phyloP scores from a whole-genome alignment of 129 eudicot species.

The Lonicera japonica region DNA sequence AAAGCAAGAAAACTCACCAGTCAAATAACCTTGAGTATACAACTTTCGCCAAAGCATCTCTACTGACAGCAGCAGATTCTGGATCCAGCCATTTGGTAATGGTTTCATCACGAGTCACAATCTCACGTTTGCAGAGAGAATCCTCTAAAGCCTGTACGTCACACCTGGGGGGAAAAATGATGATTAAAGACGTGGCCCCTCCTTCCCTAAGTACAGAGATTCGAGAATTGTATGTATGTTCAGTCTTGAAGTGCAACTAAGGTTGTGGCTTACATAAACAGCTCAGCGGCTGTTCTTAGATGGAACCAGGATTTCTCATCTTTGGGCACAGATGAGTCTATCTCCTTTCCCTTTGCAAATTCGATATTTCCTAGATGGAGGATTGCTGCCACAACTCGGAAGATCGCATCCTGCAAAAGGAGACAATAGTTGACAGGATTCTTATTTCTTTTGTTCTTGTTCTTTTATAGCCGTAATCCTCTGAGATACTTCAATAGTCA shows the following conservation, averaged over 20 bases:
- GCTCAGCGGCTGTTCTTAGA: conserved; percentile 78
- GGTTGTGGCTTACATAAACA: conserved; percentile 60
- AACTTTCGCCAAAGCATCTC: conserved; percentile 96
- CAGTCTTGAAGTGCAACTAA: not conserved
- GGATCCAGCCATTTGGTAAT: conserved; percentile 95
- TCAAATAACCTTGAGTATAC: conserved; percentile 95
- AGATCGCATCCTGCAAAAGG: conserved; percentile 74
- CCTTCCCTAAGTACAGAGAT: conserved; percentile 6
- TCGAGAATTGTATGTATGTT: not conserved
- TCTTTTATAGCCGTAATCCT: not conserved
- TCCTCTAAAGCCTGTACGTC: conserved; percentile 86
- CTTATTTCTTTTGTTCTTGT: too few species aligned
- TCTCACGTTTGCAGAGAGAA: conserved; percentile 92
- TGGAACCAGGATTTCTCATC: conserved; percentile 96
- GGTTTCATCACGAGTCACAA: conserved; percentile 95
- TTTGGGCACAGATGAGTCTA: conserved; percentile 88
- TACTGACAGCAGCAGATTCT: conserved; percentile 71
- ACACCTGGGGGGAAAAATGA: conserved; percentile 58
- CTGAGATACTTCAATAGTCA: conserved; percentile 3
- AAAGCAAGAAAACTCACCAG: conserved; percentile 53
- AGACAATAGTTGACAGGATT: not conserved
- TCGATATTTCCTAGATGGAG: conserved; percentile 97
- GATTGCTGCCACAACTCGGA: conserved; percentile 94
- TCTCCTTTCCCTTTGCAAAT: conserved; percentile 79
- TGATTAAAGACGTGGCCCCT: conserved; percentile 11